Evolutionary conservation across 177 flowering plant genomes (phyloP), one percentile per base, ranked within the genome.

Genomic region (Vitis hybrid): DNA sequence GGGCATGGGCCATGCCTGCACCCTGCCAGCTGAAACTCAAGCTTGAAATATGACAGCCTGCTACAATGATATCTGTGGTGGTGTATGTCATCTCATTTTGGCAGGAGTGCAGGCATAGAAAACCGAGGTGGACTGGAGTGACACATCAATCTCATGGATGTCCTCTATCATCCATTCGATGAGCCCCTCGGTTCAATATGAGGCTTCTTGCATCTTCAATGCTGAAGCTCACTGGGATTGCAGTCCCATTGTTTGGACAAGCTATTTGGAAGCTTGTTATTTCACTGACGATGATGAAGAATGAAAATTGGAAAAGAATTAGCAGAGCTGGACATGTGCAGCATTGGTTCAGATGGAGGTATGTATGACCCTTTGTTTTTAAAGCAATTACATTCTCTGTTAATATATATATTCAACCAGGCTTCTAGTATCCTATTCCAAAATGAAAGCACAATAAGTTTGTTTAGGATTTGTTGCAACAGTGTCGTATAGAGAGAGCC

Each of bases 1-100:
- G 98, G 98, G 95, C 87, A 55, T 82, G 96, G 97, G 97, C 95
- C 77, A 83, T 87, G 98, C 98, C 98, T 94, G 97, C 95, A 84
- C 90, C 80, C 89, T 82, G 87, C 87, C 86, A 69, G 82, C 68
- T 55, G 65, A 60, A 52, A 77, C 31, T 21, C 22, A 66, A 67
- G 66, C 77, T 52, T 50, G 56, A 60, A 68, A 51, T 18, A 45
- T 26, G 6, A 58, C 50, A 68, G 63, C 76, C 70, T 66, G 59
- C 63, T 15, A 11, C 55, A 45, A 0, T 39, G 29, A 26, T 26
- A 26, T 26, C 29, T 26, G 45, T 39, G 45, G 45, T 39, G 74
- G 69, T 58, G 67, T 60, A 58, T 5, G 22, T 66, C 5, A 60
- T 69, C 63, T 75, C 67, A 59, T 64, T 39, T 72, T 83, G 81